Percentiles rank a stretch among this genome's conserved stretches.
Conservation (phyloP, 1,284 basidiomycete genomes). For the Ustilago trichophora region DNA sequence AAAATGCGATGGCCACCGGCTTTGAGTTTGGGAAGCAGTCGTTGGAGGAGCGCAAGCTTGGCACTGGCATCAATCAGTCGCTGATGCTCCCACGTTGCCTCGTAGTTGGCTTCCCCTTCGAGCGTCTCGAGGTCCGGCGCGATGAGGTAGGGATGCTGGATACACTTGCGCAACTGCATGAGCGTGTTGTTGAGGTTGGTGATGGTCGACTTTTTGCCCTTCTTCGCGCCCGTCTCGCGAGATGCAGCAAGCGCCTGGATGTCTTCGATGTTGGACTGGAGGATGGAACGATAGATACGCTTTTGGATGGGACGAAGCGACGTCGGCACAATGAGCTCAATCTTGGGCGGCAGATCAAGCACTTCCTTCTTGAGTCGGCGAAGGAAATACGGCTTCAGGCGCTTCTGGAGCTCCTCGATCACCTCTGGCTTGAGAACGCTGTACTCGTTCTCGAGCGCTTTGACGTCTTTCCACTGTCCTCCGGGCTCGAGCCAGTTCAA, state of each 20-base stretch:
- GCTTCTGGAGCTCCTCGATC: slow-evolving; percentile 76
- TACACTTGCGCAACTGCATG: slow-evolving; percentile 62
- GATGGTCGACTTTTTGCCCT: slow-evolving; percentile 38
- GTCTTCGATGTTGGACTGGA: slow-evolving; percentile 52
- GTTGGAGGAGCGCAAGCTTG: slow-evolving; percentile 71
- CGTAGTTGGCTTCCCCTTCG: slow-evolving; percentile 72
- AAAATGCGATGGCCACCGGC: slow-evolving; percentile 63
- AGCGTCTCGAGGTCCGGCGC: slow-evolving; percentile 77
- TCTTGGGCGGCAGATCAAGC: slow-evolving; percentile 86
- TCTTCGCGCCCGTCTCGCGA: slow-evolving; percentile 15
- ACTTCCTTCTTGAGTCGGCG: slow-evolving; percentile 92
- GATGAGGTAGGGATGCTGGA: slow-evolving; percentile 75
- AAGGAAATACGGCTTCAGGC: slow-evolving; percentile 87
- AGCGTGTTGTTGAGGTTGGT: slow-evolving; percentile 57
- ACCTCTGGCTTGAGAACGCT: slow-evolving; percentile 56
- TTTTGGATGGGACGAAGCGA: slow-evolving; percentile 89
- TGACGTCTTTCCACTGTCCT: slow-evolving; percentile 49
- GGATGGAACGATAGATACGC: slow-evolving; percentile 76
- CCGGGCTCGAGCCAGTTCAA: slow-evolving; percentile 51
- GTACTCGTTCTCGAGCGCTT: slow-evolving; percentile 40
- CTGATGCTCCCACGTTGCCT: slow-evolving; percentile 75
- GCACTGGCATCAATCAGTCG: slow-evolving; percentile 84
- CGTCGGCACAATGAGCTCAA: slow-evolving; percentile 82
- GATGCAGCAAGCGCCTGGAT: slow-evolving; percentile 48
- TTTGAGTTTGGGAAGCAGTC: slow-evolving; percentile 65